Evolutionary conservation across 176 grass and related monocot species (phyloP).

Genomic region (Avena eriantha): DNA sequence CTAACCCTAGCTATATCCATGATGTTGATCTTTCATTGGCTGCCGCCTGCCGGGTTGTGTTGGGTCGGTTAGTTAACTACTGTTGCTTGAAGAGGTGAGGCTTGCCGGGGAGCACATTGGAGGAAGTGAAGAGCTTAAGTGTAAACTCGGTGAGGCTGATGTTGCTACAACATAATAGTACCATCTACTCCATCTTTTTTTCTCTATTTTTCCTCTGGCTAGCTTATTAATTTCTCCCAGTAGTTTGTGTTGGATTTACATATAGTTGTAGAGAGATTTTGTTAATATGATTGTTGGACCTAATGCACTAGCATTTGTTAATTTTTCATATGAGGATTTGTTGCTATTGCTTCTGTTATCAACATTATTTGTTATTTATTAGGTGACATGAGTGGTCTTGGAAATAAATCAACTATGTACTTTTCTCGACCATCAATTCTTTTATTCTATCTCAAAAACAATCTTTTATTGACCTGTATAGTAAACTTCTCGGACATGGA

Average conservation of each 20-base stretch:
- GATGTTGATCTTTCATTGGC: slow-evolving; percentile 37
- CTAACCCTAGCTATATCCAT: slow-evolving; percentile 66
- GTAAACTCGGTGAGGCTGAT: not conserved
- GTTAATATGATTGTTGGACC: slow-evolving; percentile 44
- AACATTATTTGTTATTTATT: slow-evolving; percentile 26
- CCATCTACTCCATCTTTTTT: not conserved
- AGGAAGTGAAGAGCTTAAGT: not conserved
- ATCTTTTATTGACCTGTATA: slow-evolving; percentile 28
- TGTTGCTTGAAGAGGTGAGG: not conserved
- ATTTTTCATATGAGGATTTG: slow-evolving; percentile 34
- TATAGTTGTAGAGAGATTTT: slow-evolving; percentile 48
- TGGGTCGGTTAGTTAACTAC: slow-evolving; percentile 33
- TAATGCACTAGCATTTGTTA: slow-evolving; percentile 47
- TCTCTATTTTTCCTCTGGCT: not conserved
- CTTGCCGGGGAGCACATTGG: slow-evolving; percentile 25
- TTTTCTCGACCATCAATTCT: slow-evolving; percentile 27
- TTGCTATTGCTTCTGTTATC: slow-evolving; percentile 32
- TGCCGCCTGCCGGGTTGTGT: not conserved
- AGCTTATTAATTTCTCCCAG: slow-evolving; percentile 1
- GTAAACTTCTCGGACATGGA: slow-evolving; percentile 33
- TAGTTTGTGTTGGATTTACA: slow-evolving; percentile 41
- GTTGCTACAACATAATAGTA: not conserved
- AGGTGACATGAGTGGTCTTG: slow-evolving; percentile 38
- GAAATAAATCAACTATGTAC: slow-evolving; percentile 25
- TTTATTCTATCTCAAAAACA: slow-evolving; percentile 12